phyloP scores from a whole-genome alignment of 2,329 filamentous ascomycete species.

The Beauveria sp. region DNA sequence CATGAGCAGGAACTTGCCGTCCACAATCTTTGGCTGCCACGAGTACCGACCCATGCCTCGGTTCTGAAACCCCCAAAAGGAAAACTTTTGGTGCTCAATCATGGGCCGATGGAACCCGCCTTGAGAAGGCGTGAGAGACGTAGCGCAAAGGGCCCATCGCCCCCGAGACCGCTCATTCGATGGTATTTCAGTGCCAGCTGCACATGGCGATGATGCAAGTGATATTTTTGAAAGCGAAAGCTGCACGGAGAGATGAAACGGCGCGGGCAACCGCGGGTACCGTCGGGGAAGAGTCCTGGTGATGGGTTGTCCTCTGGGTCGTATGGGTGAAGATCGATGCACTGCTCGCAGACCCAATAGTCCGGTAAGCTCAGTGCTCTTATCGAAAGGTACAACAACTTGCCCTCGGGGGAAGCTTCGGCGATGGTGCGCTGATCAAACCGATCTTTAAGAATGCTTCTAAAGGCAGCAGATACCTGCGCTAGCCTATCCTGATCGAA shows the following conservation, averaged over 20 bases:
- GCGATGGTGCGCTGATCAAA: background rate
- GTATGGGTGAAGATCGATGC: background rate
- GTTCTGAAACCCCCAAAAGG: rapidly evolving
- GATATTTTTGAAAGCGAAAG: background rate
- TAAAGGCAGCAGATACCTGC: background rate
- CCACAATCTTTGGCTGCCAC: too few species aligned
- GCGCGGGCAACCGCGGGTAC: too few species aligned
- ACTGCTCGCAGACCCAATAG: background rate
- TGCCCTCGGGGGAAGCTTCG: too few species aligned
- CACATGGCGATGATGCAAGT: background rate
- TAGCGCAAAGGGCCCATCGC: background rate
- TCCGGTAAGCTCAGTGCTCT: background rate
- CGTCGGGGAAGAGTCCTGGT: too few species aligned
- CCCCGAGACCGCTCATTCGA: background rate
- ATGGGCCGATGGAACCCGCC: too few species aligned
- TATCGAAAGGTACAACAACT: background rate
- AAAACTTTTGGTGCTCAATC: too few species aligned
- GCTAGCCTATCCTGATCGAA: background rate
- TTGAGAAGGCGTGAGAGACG: too few species aligned
- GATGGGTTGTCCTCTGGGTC: background rate
- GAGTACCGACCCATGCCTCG: too few species aligned
- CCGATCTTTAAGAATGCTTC: background rate
- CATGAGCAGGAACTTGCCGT: too few species aligned
- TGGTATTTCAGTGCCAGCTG: background rate
- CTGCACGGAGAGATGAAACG: background rate